phyloP scores from a whole-genome alignment of 805 yeast genomes.

The Hanseniaspora guilliermondii region DNA sequence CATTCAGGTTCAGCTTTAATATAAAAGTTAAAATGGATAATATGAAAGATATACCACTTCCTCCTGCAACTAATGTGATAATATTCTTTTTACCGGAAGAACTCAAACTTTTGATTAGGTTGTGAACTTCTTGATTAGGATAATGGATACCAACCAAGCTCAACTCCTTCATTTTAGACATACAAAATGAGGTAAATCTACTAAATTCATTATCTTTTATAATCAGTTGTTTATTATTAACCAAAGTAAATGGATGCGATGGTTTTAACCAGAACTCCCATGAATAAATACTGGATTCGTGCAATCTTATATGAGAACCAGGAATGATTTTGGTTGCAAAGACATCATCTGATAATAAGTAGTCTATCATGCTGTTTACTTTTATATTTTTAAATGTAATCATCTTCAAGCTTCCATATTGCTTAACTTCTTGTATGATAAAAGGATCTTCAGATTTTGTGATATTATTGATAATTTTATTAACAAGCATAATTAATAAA shows the following conservation, averaged over 20 bases:
- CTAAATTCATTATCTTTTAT: conserved; percentile 8
- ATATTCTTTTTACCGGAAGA: neutral
- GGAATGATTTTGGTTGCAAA: conserved; percentile 23
- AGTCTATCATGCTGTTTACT: conserved; percentile 18
- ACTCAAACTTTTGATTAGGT: conserved; percentile 23
- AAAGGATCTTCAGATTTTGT: conserved; percentile 3
- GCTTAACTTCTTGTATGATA: conserved; percentile 6
- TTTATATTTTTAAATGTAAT: conserved; percentile 15
- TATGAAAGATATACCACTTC: conserved; percentile 60
- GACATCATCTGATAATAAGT: conserved; percentile 6
- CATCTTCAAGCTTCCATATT: conserved; percentile 16
- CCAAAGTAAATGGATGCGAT: conserved; percentile 57
- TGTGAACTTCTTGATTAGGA: conserved; percentile 28
- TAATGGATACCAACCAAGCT: neutral
- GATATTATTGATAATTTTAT: conserved; percentile 5
- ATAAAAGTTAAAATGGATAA: conserved; percentile 19
- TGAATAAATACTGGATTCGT: conserved; percentile 27
- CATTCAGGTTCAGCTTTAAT: neutral
- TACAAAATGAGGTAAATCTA: neutral
- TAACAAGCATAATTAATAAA: conserved; percentile 15
- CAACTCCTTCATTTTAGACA: neutral
- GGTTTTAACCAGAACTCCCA: conserved; percentile 41
- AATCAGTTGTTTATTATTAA: conserved; percentile 29
- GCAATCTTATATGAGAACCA: conserved; percentile 48
- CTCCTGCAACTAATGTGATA: conserved; percentile 47